Base-by-base conservation (phyloP, 441 rosid species). In the Pelargonium myrrhifolium region DNA sequence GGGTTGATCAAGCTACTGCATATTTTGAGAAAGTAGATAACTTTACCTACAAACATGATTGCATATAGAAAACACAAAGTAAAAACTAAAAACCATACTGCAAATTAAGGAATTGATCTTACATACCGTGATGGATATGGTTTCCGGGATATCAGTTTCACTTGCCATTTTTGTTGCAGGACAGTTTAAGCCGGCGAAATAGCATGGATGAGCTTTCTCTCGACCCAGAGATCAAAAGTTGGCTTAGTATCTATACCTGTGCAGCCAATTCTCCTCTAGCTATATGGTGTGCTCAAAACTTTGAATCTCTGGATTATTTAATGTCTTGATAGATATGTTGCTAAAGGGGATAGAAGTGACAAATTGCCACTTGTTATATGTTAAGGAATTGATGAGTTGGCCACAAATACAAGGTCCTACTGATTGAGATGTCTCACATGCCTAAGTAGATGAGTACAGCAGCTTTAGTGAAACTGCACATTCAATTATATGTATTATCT, bases 161-260 rank as follows among this genome's bases (percentile, higher is more conserved):
- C 85, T 83, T 61, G 84, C 87, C 95, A 86, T 85, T 69, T 75
- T 58, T 79, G 81, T 76, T 81, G 75, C 79, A 65, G 70, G 37
- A 69, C 60, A 21, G 40, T 60, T 17, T 4, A 72, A 68, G 24
- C 24, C 14, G 67, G 59, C 47, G 67, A 51, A 42, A 72, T 4
- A 66, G 42, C 40, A 43, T 40, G 43, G 45, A 45, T 22, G 55
- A 71, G 60, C 14, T 56, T 68, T 28, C 62, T 61, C 11, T 71
- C 42, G 73, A 74, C 68, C 71, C 24, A 72, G 73, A 74, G 61
- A 62, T 75, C 67, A 28, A 15, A 31, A 42, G 43, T 24, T 51
- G 20, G 56, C 47, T 39, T 73, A 45, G 43, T 12, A 43, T 31
- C 74, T 11, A 22, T 21, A 5, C 1, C 15, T 39, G 24, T 53